Evolutionary conservation across 179 eudicot genomes (phyloP).

Genomic region (Gypsophila paniculata): DNA sequence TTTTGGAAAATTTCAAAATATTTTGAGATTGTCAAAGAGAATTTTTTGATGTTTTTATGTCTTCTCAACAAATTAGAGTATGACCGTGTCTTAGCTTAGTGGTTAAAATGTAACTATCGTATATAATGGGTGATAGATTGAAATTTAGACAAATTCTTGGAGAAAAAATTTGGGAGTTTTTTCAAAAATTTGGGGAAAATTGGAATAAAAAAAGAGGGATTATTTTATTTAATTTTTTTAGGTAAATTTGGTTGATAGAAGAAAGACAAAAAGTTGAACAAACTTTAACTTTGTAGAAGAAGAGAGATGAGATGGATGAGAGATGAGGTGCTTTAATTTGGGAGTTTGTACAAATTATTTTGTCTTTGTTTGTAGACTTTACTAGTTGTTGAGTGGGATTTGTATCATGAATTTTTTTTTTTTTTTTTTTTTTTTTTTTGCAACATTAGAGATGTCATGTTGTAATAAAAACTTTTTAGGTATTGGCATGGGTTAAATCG

Average conservation of each 20-base stretch:
- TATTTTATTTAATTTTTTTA: neutral
- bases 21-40: neutral
- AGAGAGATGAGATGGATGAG: too few relatives aligned
- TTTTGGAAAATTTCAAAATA: neutral
- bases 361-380: slow-evolving; percentile 18
- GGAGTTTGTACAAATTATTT: neutral
- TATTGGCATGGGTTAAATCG: too few relatives aligned
- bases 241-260: neutral
- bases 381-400: neutral
- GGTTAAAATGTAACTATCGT: too few relatives aligned
- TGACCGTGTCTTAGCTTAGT: too few relatives aligned
- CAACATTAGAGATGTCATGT: too few relatives aligned
- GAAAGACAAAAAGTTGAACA: slow-evolving; percentile 8
- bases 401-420: slow-evolving; percentile 1
- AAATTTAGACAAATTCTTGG: too few relatives aligned
- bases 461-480: too few relatives aligned
- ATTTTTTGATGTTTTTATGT: neutral
- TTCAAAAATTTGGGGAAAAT: neutral
- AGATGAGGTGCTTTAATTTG: slow-evolving; percentile 4
- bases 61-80: slow-evolving; percentile 9
- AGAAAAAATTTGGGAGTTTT: too few relatives aligned
- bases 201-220: neutral
- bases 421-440: too few relatives aligned
- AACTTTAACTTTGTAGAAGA: neutral
- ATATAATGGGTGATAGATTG: too few relatives aligned